Evolutionary conservation across 345 rosid species (phyloP).

Genomic region (Reutealis trisperma): DNA sequence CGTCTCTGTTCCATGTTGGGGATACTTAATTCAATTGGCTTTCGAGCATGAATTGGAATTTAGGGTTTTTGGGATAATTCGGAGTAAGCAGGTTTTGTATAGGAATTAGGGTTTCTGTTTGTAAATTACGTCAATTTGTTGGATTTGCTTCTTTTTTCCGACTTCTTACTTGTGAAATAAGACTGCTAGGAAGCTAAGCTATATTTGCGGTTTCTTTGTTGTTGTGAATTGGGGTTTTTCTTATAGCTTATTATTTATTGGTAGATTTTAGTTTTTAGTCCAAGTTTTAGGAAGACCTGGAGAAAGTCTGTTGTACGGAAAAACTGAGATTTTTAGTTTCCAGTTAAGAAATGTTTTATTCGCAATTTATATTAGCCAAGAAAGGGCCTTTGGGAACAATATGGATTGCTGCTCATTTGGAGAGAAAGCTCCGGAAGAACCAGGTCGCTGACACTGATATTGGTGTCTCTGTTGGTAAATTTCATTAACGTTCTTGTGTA

Average conservation of each 20-base stretch:
- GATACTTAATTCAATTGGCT: neutral
- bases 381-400: conserved; percentile 99
- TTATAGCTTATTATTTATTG: neutral
- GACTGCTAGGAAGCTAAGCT: neutral
- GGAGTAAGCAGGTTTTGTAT: neutral
- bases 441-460: conserved; percentile 99
- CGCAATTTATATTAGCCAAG: conserved; percentile 99
- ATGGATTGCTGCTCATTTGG: conserved; percentile 99
- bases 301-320: conserved; percentile 27
- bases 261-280: neutral
- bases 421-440: conserved; percentile 98
- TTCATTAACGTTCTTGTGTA: neutral
- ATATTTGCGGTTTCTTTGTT: neutral
- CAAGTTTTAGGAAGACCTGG: conserved; percentile 15
- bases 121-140: conserved; percentile 11
- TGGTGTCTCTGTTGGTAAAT: conserved; percentile 95
- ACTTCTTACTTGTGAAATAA: neutral
- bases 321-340: conserved; percentile 30
- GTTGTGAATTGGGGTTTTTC: conserved; percentile 13
- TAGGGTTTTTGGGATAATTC: neutral
- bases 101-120: conserved; percentile 17
- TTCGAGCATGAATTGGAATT: neutral
- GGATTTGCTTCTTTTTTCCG: neutral
- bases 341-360: conserved; percentile 75
- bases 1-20: neutral